Evolutionary conservation across 495 filamentous ascomycete genomes (phyloP).

Genomic region (Sabuloglossum arenarium): DNA sequence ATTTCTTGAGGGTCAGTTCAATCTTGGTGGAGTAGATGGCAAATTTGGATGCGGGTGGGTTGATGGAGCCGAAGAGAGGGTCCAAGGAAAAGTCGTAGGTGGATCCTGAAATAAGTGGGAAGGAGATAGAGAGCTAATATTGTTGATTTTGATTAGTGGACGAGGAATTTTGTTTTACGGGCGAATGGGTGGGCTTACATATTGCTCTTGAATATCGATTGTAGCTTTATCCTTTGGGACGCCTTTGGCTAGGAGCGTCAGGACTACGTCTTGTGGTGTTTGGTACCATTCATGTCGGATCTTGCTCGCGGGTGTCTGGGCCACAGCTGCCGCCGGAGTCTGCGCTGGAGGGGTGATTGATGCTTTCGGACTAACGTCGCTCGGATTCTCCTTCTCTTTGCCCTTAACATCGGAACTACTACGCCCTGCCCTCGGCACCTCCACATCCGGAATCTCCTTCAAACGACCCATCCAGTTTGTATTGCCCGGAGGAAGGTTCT

Average conservation of each 20-base stretch:
- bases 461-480: conserved; percentile 34
- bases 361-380: background rate
- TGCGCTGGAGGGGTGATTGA: conserved; percentile 3
- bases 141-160: background rate
- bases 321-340: conserved; percentile 1
- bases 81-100: conserved; percentile 47
- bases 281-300: conserved; percentile 73
- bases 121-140: conserved; percentile 36
- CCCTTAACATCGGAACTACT: conserved; percentile 11
- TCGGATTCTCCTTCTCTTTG: conserved; percentile 9
- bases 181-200: conserved; percentile 19
- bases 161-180: background rate
- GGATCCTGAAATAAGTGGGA: conserved; percentile 35
- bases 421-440: conserved; percentile 22
- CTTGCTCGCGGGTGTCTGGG: conserved; percentile 34
- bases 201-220: conserved; percentile 34
- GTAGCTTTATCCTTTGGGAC: conserved; percentile 39
- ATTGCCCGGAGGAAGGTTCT: conserved; percentile 28
- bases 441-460: conserved; percentile 39
- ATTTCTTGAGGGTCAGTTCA: conserved; percentile 58
- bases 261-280: conserved; percentile 37
- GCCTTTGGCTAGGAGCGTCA: conserved; percentile 53
- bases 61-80: conserved; percentile 47
- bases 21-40: conserved; percentile 63
- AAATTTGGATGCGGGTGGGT: conserved; percentile 33